These are phyloP conservation scores for Vitis hybrid DNA, from an alignment of 177 flowering plant species.

Conservation along the genomic window DNA sequence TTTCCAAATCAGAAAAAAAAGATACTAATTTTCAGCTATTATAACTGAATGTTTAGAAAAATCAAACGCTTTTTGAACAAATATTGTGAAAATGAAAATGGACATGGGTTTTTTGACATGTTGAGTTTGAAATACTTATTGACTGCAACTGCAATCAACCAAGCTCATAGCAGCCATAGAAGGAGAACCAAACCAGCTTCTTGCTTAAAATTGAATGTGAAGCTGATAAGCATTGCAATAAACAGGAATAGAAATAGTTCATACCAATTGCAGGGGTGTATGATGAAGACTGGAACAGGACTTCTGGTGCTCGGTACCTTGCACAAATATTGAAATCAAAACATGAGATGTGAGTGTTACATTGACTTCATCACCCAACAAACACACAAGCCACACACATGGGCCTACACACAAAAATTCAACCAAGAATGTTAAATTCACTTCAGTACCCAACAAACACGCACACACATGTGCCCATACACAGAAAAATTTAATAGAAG, in stretches of 20 bases:
- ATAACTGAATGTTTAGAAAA: no score
- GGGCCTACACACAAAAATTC: no score
- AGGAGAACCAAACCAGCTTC: no score
- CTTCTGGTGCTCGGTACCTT: slow-evolving; percentile 97
- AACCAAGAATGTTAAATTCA: not conserved
- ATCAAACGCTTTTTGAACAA: no score
- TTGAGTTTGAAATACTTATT: no score
- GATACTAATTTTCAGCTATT: no score
- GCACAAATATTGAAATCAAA: not conserved
- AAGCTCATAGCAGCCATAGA: no score
- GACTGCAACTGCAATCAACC: no score
- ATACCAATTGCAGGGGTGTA: slow-evolving; percentile 85
- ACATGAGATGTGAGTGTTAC: not conserved
- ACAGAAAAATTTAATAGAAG: not conserved
- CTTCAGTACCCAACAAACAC: not conserved
- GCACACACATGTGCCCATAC: not conserved
- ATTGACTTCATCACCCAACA: not conserved
- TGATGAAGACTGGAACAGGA: slow-evolving; percentile 61
- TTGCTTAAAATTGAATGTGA: not conserved
- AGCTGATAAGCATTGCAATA: not conserved
- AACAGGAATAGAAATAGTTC: not conserved
- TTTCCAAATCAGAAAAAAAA: no score
- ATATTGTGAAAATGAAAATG: no score
- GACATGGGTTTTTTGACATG: no score
- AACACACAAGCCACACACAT: not conserved